Conservation (phyloP, 495 filamentous ascomycete species). For the Evernia prunastri region DNA sequence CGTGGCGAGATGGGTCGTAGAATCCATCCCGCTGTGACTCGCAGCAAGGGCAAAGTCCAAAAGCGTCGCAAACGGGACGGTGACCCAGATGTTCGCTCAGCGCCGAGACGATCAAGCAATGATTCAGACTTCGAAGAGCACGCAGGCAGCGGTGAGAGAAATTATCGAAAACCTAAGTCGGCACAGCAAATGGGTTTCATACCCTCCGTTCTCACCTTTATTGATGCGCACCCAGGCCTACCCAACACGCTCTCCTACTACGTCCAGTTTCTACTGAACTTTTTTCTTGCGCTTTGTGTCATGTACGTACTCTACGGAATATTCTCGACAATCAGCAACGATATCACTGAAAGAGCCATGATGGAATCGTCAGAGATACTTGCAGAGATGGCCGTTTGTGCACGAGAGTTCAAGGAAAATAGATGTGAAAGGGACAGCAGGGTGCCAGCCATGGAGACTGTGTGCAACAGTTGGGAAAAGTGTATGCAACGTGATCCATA, state of each 20-base stretch:
- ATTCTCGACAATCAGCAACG: conserved; percentile 61
- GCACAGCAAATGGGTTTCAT: conserved; percentile 25
- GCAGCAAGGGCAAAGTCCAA: conserved; percentile 33
- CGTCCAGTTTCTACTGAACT: conserved; percentile 72
- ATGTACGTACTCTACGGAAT: conserved; percentile 68
- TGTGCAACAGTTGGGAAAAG: conserved; percentile 71
- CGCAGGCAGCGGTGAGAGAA: conserved; percentile 23
- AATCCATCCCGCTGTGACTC: conserved; percentile 33
- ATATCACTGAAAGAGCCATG: conserved; percentile 66
- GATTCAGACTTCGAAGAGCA: conserved; percentile 52
- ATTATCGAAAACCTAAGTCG: conserved; percentile 21
- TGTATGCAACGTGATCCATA: conserved; percentile 78
- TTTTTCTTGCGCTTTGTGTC: conserved; percentile 57
- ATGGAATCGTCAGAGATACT: conserved; percentile 57
- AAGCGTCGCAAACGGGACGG: conserved; percentile 47
- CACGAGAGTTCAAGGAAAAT: conserved; percentile 64
- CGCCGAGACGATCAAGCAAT: conserved; percentile 44
- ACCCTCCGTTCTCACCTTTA: conserved; percentile 38
- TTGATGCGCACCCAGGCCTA: conserved; percentile 77
- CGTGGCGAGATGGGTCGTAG: conserved; percentile 51
- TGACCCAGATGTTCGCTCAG: conserved; percentile 38
- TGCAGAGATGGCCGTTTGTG: conserved; percentile 65
- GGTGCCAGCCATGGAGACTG: conserved; percentile 62
- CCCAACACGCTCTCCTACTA: conserved; percentile 82
- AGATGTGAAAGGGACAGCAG: conserved; percentile 55